Evolutionary conservation across 352 stramenopile species (phyloP), one percentile per base, ranked within the genome.

Genomic region (Globisporangium carolinianum): DNA sequence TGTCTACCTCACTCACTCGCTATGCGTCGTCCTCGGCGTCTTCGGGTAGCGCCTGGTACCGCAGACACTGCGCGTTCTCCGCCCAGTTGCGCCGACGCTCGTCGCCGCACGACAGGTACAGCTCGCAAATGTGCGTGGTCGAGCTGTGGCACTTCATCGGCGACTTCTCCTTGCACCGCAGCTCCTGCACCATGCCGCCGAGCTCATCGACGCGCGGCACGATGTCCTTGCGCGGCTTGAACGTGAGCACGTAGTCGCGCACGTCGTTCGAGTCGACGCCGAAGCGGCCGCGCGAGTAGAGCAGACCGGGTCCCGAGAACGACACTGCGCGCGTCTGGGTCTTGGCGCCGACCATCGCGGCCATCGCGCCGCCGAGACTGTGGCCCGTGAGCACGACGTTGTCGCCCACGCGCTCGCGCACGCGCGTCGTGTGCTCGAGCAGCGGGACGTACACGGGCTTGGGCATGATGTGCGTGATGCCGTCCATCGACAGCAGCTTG

Each of bases 221-320:
- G 41, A 92, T 92, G 60, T 92, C 83, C 42, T 81, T 89, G 47
- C 73, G 66, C 0, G 83, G 83, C 47, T 92, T 92, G 69, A 92
- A 82, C 32, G 83, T 92, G 57, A 92, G 53, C 57, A 92, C 83
- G 49, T 89, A 86, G 64, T 92, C 78, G 18, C 80, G 76, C 50
- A 92, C 67, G 50, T 86, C 80, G 24, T 72, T 69, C 37, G 72
- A 65, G 3, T 76, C 63, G 37, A 92, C 65, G 55, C 71, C 76
- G 48, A 92, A 92, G 45, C 83, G 80, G 6, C 75, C 80, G 60
- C 83, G 71, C 42, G 78, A 86, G 65, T 90, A 92, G 4, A 91
- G 57, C 14, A 92, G 61, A 0, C 83, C 83, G 4, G 83, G 83
- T 0, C 83, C 83, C 4, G 83, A 92, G 58, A 92, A 89, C 11